Evolutionary conservation across 1,284 basidiomycete species (phyloP).

Genomic region (Tilletia horrida): DNA sequence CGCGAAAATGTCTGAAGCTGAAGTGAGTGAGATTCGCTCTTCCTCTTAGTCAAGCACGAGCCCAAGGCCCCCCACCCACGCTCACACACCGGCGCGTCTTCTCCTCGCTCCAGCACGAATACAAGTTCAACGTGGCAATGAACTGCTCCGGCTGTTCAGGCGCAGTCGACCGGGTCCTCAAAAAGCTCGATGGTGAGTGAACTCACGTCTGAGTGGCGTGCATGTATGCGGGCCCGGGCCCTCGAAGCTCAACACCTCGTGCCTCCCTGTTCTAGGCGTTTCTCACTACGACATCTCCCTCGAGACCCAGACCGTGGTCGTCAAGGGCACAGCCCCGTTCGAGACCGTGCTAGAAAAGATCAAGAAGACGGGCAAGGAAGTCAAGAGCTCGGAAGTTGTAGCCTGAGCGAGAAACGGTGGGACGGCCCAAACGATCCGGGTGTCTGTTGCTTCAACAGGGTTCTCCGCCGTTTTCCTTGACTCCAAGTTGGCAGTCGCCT

Average conservation of each 20-base stretch:
- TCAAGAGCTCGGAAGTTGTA: slow-evolving; percentile 50
- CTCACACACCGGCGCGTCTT: neutral
- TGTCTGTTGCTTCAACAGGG: too few relatives aligned
- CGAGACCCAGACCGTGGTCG: slow-evolving; percentile 69
- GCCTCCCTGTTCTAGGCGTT: slow-evolving; percentile 28
- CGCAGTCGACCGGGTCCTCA: slow-evolving; percentile 70
- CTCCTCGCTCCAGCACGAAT: slow-evolving; percentile 50
- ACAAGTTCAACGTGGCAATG: slow-evolving; percentile 73
- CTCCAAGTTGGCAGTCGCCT: too few relatives aligned
- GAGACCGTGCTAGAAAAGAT: slow-evolving; percentile 71
- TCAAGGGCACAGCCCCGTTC: slow-evolving; percentile 65
- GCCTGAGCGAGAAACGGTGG: slow-evolving; percentile 15
- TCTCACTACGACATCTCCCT: slow-evolving; percentile 61
- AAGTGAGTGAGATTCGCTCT: too few relatives aligned
- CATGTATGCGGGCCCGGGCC: neutral
- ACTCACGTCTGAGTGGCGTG: neutral
- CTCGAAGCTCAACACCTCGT: neutral
- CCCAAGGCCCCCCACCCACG: too few relatives aligned
- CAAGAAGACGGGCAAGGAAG: slow-evolving; percentile 82
- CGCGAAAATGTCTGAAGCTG: too few relatives aligned
- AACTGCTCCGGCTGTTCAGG: slow-evolving; percentile 76
- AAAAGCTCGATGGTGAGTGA: slow-evolving; percentile 65
- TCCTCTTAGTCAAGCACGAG: too few relatives aligned
- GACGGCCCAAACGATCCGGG: neutral
- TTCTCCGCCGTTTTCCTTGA: too few relatives aligned